phyloP scores from a whole-genome alignment of 1,284 basidiomycete genomes.

The Tylopilus microsporus region DNA sequence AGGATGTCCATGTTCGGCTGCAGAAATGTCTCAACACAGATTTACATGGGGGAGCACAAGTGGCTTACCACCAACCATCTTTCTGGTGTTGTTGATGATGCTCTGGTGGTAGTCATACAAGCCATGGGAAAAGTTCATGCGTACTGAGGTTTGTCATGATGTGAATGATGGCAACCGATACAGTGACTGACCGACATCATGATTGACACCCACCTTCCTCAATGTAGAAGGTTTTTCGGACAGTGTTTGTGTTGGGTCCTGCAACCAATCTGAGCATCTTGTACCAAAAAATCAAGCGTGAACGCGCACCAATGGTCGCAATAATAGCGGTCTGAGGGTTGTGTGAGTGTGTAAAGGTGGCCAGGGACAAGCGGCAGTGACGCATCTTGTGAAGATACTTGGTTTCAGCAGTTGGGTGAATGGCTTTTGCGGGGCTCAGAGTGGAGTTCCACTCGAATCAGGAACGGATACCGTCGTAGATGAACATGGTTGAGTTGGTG shows the following conservation, averaged over 20 bases:
- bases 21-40: constrained; percentile 13
- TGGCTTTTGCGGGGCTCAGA: constrained; percentile 66
- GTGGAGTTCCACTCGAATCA: constrained; percentile 89
- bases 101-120: constrained; percentile 96
- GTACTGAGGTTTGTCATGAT: constrained; percentile 51
- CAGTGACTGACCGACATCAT: constrained; percentile 73
- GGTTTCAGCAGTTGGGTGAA: constrained; percentile 68
- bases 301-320: constrained; percentile 81
- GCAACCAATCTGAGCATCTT: constrained; percentile 15
- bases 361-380: not conserved
- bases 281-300: not conserved
- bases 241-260: constrained; percentile 90
- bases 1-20: constrained; percentile 71
- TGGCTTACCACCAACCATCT: constrained; percentile 67
- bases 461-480: constrained; percentile 59
- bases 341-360: constrained; percentile 5
- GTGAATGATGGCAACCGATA: constrained; percentile 10
- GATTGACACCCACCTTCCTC: constrained; percentile 88
- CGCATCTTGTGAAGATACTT: constrained; percentile 85
- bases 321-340: constrained; percentile 82
- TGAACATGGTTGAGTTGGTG: constrained; percentile 40
- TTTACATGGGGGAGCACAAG: not conserved
- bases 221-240: constrained; percentile 81
- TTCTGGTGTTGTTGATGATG: constrained; percentile 93
- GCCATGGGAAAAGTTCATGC: constrained; percentile 98